Conservation (phyloP, 1,284 basidiomycete species). For the Volvariella surrecta region DNA sequence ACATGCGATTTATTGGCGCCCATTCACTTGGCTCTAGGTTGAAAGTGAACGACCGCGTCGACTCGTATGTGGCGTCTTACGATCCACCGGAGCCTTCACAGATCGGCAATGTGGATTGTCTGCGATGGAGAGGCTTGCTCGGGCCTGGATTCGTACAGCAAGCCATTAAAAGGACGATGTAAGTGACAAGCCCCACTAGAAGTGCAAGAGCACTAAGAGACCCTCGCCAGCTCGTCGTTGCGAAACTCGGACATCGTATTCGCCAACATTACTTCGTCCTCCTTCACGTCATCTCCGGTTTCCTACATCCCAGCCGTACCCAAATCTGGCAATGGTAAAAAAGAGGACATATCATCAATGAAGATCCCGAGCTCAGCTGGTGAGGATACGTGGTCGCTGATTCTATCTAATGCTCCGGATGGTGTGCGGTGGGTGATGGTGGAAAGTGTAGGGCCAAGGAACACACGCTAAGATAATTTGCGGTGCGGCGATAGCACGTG, state of each 20-base stretch:
- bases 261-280: slow-evolving; percentile 22
- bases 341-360: slow-evolving; percentile 14
- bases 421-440: slow-evolving; percentile 29
- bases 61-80: slow-evolving; percentile 39
- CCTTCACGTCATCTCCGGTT: slow-evolving; percentile 30
- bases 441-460: slow-evolving; percentile 40
- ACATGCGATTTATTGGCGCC: background rate
- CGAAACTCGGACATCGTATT: background rate
- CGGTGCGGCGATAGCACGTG: background rate
- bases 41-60: slow-evolving; percentile 31
- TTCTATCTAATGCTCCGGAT: slow-evolving; percentile 1
- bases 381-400: slow-evolving; percentile 42
- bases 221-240: background rate
- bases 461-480: slow-evolving; percentile 43
- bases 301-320: slow-evolving; percentile 31
- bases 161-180: slow-evolving; percentile 37
- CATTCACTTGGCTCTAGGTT: slow-evolving; percentile 20
- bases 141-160: slow-evolving; percentile 38
- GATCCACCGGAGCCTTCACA: slow-evolving; percentile 33
- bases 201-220: background rate
- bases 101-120: slow-evolving; percentile 36
- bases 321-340: slow-evolving; percentile 5
- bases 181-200: slow-evolving; percentile 12
- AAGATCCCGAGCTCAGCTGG: slow-evolving; percentile 35
- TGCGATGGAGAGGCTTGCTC: slow-evolving; percentile 55